phyloP scores from a whole-genome alignment of 768 basidiomycete species.

The Panaeolus papilionaceus region DNA sequence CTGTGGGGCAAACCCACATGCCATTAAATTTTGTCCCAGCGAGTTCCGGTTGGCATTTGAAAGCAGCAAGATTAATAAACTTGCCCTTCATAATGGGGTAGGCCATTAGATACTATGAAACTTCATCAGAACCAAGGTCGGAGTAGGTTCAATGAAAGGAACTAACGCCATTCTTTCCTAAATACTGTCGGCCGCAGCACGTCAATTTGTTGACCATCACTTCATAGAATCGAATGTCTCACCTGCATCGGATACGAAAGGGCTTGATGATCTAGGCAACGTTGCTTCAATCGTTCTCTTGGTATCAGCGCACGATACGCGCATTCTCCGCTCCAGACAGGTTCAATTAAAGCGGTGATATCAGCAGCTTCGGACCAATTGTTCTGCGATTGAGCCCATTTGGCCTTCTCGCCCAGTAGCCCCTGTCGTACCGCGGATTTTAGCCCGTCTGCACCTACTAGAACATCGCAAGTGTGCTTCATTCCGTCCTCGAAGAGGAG shows the following conservation, averaged over 20 bases:
- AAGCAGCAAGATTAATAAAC: slow-evolving; percentile 68
- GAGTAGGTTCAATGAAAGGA: slow-evolving; percentile 13
- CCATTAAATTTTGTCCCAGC: slow-evolving; percentile 56
- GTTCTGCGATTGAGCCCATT: slow-evolving; percentile 40
- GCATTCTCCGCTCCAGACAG: slow-evolving; percentile 63
- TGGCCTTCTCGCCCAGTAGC: slow-evolving; percentile 45
- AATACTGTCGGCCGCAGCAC: slow-evolving; percentile 48
- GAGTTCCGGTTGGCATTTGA: slow-evolving; percentile 54
- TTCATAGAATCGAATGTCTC: slow-evolving; percentile 21
- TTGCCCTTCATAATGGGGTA: slow-evolving; percentile 67
- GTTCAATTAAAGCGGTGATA: slow-evolving; percentile 51
- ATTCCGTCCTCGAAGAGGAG: slow-evolving; percentile 70
- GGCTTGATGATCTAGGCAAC: slow-evolving; percentile 53
- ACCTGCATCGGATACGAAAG: slow-evolving; percentile 58
- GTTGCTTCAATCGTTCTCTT: slow-evolving; percentile 48
- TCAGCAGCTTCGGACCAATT: slow-evolving; percentile 44
- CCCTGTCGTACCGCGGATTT: slow-evolving; percentile 58
- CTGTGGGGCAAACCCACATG: slow-evolving; percentile 56
- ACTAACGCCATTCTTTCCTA: slow-evolving; percentile 57
- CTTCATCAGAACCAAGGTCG: slow-evolving; percentile 10
- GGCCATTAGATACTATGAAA: slow-evolving; percentile 58
- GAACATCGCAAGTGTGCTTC: slow-evolving; percentile 63
- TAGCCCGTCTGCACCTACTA: slow-evolving; percentile 75
- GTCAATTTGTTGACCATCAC: slow-evolving; percentile 13
- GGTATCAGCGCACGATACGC: slow-evolving; percentile 68